phyloP scores from a whole-genome alignment of 768 basidiomycete genomes.

The Tricholoma matsutake region DNA sequence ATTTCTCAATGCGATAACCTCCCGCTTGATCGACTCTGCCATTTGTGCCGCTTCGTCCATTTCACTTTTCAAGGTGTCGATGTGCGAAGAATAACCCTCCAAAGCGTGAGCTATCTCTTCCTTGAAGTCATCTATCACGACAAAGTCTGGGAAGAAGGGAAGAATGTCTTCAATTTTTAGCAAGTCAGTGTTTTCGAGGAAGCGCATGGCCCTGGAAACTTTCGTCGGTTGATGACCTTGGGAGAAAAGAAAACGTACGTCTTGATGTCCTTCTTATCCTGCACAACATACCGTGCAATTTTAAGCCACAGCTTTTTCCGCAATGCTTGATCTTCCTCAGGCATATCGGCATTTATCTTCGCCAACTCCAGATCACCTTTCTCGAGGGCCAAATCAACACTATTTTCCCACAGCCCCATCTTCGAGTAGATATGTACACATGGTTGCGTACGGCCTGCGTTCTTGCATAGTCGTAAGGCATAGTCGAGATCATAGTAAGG shows the following conservation, averaged over 20 bases:
- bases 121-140: slow-evolving; percentile 99
- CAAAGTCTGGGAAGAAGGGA: slow-evolving; percentile 99
- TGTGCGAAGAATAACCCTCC: slow-evolving; percentile 91
- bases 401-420: slow-evolving; percentile 96
- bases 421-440: slow-evolving; percentile 97
- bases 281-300: slow-evolving; percentile 97
- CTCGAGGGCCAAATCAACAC: slow-evolving; percentile 90
- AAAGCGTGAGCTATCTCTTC: slow-evolving; percentile 96
- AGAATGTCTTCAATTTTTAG: slow-evolving; percentile 98
- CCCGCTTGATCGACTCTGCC: slow-evolving; percentile 90
- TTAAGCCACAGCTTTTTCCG: slow-evolving; percentile 97
- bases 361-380: slow-evolving; percentile 95
- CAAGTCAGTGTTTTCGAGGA: slow-evolving; percentile 90
- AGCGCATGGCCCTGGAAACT: slow-evolving; percentile 82
- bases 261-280: slow-evolving; percentile 97
- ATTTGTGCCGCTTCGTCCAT: slow-evolving; percentile 95
- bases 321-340: slow-evolving; percentile 82
- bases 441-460: slow-evolving; percentile 73
- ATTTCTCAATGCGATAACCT: slow-evolving; percentile 79
- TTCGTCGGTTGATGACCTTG: slow-evolving; percentile 1
- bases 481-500: slow-evolving; percentile 98
- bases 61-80: slow-evolving; percentile 83
- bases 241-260: slow-evolving; percentile 55
- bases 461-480: slow-evolving; percentile 88
- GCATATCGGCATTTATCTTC: slow-evolving; percentile 92